phyloP scores from a whole-genome alignment of 1,284 basidiomycete genomes.

The Naganishia cerealis region DNA sequence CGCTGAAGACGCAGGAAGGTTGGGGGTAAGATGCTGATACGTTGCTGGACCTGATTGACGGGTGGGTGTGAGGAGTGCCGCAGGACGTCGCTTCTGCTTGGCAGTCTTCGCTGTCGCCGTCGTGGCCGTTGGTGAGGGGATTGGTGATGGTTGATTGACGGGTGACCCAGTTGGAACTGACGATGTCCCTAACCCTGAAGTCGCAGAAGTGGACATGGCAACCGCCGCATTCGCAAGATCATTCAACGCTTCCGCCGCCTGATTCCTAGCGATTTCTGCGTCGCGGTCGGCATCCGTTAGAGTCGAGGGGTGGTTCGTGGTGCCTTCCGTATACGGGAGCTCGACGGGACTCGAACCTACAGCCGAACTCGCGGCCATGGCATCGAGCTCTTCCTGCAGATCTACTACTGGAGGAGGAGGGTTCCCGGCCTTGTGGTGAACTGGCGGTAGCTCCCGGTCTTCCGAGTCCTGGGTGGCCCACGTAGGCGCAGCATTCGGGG shows the following conservation, averaged over 20 bases:
- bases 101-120: not conserved
- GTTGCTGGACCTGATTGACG: constrained; percentile 1
- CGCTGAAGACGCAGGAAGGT: not conserved
- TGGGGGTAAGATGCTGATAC: constrained; percentile 4
- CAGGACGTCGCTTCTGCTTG: constrained; percentile 11
- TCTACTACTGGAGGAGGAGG: not conserved
- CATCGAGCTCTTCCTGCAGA: constrained; percentile 15
- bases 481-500: constrained; percentile 15
- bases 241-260: constrained; percentile 13
- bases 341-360: constrained; percentile 11
- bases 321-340: not conserved
- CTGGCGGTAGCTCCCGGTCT: not conserved
- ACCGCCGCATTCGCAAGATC: constrained; percentile 21
- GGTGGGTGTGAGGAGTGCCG: constrained; percentile 16
- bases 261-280: constrained; percentile 8
- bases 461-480: constrained; percentile 19
- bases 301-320: not conserved
- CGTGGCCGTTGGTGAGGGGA: too few species aligned
- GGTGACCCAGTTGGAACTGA: not conserved
- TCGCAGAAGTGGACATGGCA: not conserved
- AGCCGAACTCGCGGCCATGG: constrained; percentile 11
- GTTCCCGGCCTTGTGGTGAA: not conserved
- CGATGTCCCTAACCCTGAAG: not conserved
- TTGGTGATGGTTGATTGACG: not conserved
- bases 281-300: not conserved